Evolutionary conservation across 805 yeast genomes (phyloP), one percentile per base, ranked within the genome.

Genomic region (Saccharomycopsis guyanensis): DNA sequence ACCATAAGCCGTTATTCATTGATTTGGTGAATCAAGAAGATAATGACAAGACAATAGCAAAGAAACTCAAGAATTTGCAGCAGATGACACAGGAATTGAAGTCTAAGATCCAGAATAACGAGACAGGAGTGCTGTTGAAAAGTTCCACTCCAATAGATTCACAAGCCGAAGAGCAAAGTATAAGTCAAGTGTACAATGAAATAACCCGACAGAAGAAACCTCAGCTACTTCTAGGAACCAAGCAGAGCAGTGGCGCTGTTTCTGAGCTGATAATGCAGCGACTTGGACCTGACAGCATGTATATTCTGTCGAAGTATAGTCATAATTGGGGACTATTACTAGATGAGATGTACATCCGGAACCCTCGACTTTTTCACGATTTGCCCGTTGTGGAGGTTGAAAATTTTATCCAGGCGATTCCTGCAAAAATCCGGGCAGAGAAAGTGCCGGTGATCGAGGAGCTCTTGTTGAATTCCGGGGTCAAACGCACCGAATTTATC

Each of bases 281-380:
- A 40, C 55, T 75, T 3, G 78, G 76, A 0, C 63, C 69, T 20
- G 60, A 74, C 0, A 59, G 69, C 1, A 64, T 59, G 40, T 63
- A 61, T 53, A 58, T 74, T 34, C 67, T 69, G 1, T 62, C 68
- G 6, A 64, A 64, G 49, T 61, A 65, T 3, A 52, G 60, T 42
- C 73, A 70, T 49, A 66, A 73, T 52, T 75, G 80, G 80, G 51
- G 55, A 3, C 47, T 62, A 38, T 65, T 72, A 2, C 46, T 61
- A 1, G 3, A 36, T 1, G 54, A 57, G 12, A 32, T 60, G 3
- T 20, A 44, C 8, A 7, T 47, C 2, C 52, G 49, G 3, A 54
- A 58, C 5, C 67, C 66, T 3, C 73, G 76, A 0, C 18, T 49
- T 20, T 62, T 74, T 32, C 27, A 37, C 12, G 68, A 52, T 3